phyloP scores from a whole-genome alignment of 495 filamentous ascomycete species.

The Geoglossum glabrum region DNA sequence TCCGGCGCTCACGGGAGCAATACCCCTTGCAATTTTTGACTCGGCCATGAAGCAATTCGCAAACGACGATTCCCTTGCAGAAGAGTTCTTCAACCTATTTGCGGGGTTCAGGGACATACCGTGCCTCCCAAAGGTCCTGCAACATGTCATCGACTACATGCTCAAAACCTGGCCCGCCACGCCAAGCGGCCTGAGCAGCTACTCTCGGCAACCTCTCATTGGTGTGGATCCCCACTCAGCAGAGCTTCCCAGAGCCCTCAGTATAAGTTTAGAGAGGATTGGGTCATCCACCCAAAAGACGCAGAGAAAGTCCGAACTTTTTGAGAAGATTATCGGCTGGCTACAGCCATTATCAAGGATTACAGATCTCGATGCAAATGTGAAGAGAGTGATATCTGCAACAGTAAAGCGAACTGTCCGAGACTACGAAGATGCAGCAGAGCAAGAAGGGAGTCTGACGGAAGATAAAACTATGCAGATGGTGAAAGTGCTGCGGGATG shows the following conservation, averaged over 20 bases:
- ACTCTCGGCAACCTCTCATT: conserved; percentile 46
- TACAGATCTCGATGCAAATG: conserved; percentile 40
- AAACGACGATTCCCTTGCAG: conserved; percentile 38
- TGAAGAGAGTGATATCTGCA: conserved; percentile 42
- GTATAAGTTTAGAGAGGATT: conserved; percentile 39
- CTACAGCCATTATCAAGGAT: conserved; percentile 32
- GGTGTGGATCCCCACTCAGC: conserved; percentile 40
- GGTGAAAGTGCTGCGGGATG: conserved; percentile 5
- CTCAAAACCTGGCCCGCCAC: conserved; percentile 28
- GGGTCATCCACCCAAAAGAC: conserved; percentile 23
- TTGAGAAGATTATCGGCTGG: conserved; percentile 36
- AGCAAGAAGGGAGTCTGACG: background rate
- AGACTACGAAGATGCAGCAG: conserved; percentile 4
- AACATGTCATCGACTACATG: conserved; percentile 24
- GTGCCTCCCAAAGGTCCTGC: conserved; percentile 45
- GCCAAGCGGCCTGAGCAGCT: conserved; percentile 41
- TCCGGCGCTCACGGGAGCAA: conserved; percentile 71
- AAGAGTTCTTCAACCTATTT: conserved; percentile 65
- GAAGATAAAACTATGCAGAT: background rate
- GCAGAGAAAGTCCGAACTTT: conserved; percentile 24
- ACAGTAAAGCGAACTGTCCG: conserved; percentile 23
- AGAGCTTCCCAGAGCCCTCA: conserved; percentile 53
- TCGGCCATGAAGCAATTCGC: conserved; percentile 61
- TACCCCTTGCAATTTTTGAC: conserved; percentile 84
- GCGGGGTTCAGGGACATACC: conserved; percentile 41